These are phyloP conservation scores for Cercospora janseana DNA, from an alignment of 2,329 filamentous ascomycete genomes.

Conservation along the genomic window DNA sequence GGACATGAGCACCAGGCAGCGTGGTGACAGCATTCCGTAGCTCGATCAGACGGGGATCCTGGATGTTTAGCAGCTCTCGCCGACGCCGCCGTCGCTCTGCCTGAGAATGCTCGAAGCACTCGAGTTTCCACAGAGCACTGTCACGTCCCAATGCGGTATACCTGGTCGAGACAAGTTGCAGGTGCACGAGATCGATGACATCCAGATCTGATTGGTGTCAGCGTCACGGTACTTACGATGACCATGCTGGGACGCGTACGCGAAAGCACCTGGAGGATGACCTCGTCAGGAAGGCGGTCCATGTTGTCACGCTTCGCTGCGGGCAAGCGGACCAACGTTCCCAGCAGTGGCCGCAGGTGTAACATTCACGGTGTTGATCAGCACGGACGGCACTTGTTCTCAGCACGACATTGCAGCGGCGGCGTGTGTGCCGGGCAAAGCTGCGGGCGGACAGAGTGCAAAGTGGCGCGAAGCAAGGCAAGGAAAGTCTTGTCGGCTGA, in stretches of 20 bases:
- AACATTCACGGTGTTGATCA: constrained; percentile 4
- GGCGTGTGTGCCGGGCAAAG: constrained; percentile 2
- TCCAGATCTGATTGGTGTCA: constrained; percentile 54
- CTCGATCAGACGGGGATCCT: constrained; percentile 46
- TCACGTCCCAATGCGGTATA: constrained; percentile 70
- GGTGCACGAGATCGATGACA: constrained; percentile 61
- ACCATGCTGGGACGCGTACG: constrained; percentile 36
- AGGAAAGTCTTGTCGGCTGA: constrained; percentile 11
- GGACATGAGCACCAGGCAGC: constrained; percentile 26
- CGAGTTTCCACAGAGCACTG: constrained; percentile 70
- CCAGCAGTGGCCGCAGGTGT: constrained; percentile 8
- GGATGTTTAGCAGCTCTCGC: constrained; percentile 40
- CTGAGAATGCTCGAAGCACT: constrained; percentile 69
- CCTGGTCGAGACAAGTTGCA: constrained; percentile 68
- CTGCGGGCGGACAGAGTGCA: constrained; percentile 7
- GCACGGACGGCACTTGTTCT: too few relatives aligned
- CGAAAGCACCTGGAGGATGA: constrained; percentile 45
- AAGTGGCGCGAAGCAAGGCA: constrained; percentile 10
- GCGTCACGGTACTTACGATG: constrained; percentile 9
- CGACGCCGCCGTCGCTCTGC: constrained; percentile 63
- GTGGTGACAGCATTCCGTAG: constrained; percentile 44
- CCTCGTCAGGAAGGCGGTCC: constrained; percentile 40
- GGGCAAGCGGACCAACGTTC: constrained; percentile 5
- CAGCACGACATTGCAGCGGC: not conserved
- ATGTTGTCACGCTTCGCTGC: constrained; percentile 10